Evolutionary conservation across 2,329 filamentous ascomycete species (phyloP).

Genomic region (Apiospora malaysiana): DNA sequence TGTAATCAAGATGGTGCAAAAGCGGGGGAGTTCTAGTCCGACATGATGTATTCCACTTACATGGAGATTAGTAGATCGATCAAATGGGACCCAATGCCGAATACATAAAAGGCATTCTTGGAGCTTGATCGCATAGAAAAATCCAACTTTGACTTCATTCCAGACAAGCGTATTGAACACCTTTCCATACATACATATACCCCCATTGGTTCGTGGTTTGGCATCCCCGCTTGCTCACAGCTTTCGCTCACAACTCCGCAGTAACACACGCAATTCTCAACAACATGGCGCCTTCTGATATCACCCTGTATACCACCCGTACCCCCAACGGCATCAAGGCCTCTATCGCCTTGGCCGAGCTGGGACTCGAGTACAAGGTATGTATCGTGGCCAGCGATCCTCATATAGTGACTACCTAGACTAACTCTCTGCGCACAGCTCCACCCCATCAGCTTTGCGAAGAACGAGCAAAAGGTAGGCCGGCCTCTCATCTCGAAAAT

Average conservation of each 20-base stretch:
- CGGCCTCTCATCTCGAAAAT: not conserved
- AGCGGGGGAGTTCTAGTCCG: constrained; percentile 16
- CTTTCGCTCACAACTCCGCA: constrained; percentile 28
- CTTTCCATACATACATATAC: too few species aligned
- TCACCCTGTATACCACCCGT: constrained; percentile 80
- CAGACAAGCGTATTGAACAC: not conserved
- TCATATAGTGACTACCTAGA: not conserved
- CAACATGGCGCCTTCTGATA: constrained; percentile 54
- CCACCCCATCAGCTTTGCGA: constrained; percentile 71
- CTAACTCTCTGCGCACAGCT: constrained; percentile 38
- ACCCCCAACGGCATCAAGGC: constrained; percentile 92
- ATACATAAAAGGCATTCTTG: not conserved
- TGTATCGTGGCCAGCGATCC: not conserved
- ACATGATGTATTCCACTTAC: constrained; percentile 16
- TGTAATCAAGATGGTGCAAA: constrained; percentile 20
- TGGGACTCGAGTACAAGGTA: constrained; percentile 81
- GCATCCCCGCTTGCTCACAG: not conserved
- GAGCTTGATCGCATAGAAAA: not conserved
- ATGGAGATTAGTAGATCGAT: not conserved
- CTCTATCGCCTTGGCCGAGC: constrained; percentile 84
- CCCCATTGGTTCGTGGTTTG: not conserved
- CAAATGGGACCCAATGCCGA: not conserved
- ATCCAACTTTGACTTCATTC: not conserved
- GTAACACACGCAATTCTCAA: constrained; percentile 48
- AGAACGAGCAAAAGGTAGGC: constrained; percentile 74